Evolutionary conservation across 345 rosid species (phyloP).

Genomic region (Lepidium didymum): DNA sequence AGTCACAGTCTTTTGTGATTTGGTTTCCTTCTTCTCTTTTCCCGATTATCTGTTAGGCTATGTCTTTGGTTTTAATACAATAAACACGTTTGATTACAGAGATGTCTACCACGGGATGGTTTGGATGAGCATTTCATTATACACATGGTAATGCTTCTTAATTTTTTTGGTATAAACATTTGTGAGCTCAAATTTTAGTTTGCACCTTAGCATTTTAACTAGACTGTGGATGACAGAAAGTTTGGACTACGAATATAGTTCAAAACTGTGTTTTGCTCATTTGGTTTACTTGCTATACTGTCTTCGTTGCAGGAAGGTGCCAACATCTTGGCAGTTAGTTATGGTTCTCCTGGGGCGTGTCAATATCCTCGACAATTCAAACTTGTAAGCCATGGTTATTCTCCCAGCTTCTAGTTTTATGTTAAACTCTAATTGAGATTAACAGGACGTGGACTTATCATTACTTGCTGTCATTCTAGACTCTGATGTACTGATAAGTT

Average conservation of each 20-base stretch:
- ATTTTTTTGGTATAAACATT: neutral
- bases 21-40: neutral
- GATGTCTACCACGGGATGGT: constrained; percentile 78
- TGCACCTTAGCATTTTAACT: neutral
- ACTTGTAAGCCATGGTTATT: constrained; percentile 45
- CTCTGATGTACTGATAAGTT: neutral
- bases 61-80: neutral
- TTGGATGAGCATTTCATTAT: constrained; percentile 87
- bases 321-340: constrained; percentile 72
- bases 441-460: neutral
- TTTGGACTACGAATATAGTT: neutral
- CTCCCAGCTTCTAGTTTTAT: neutral
- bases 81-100: constrained; percentile 35
- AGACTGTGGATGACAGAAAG: neutral
- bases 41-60: neutral
- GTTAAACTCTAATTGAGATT: neutral
- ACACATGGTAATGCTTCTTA: constrained; percentile 56
- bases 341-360: constrained; percentile 78
- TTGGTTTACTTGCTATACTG: neutral
- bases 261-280: neutral
- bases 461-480: neutral
- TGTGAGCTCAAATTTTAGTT: neutral
- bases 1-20: neutral
- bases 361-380: constrained; percentile 66
- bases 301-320: constrained; percentile 59